These are phyloP conservation scores for Cutaneotrichosporon cyanovorans DNA, from an alignment of 1,284 basidiomycete genomes.

Conservation along the genomic window DNA sequence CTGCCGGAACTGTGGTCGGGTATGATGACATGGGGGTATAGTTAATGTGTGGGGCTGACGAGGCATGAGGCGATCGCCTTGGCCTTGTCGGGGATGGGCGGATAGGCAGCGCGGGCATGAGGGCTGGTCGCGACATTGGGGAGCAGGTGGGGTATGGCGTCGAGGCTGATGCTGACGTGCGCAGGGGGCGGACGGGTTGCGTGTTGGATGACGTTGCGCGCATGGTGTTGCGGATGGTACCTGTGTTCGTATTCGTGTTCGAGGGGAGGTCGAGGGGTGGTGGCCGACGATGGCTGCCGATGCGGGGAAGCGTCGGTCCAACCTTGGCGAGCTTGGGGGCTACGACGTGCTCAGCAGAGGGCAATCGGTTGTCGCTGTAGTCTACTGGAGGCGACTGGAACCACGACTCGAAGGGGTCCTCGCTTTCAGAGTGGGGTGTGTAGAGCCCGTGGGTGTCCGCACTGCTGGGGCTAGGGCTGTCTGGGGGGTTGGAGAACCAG, in stretches of 20 bases:
- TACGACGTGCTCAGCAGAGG: conserved; percentile 1
- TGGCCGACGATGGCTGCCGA: too few relatives aligned
- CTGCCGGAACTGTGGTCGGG: too few relatives aligned
- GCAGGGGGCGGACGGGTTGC: conserved; percentile 8
- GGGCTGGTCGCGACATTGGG: background rate
- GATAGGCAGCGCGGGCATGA: conserved; percentile 24
- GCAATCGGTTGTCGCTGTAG: background rate
- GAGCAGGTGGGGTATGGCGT: conserved; percentile 3
- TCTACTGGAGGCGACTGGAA: too few relatives aligned
- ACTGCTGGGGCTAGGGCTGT: too few relatives aligned
- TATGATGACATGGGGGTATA: too few relatives aligned
- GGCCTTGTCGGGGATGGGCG: conserved; percentile 14
- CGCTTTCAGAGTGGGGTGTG: conserved; percentile 4
- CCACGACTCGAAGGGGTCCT: conserved; percentile 3
- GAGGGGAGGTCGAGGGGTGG: background rate
- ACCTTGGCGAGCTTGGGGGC: background rate
- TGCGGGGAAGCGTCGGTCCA: background rate
- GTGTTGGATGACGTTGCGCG: conserved; percentile 4
- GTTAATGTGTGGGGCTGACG: background rate
- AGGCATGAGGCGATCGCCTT: too few relatives aligned
- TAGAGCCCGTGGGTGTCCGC: background rate
- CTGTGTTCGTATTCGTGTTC: background rate
- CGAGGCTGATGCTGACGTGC: conserved; percentile 1
- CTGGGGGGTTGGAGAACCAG: conserved; percentile 2
- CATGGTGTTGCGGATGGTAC: background rate